Base-by-base conservation (phyloP, 2,329 filamentous ascomycete species). In the Diaporthe velutina region DNA sequence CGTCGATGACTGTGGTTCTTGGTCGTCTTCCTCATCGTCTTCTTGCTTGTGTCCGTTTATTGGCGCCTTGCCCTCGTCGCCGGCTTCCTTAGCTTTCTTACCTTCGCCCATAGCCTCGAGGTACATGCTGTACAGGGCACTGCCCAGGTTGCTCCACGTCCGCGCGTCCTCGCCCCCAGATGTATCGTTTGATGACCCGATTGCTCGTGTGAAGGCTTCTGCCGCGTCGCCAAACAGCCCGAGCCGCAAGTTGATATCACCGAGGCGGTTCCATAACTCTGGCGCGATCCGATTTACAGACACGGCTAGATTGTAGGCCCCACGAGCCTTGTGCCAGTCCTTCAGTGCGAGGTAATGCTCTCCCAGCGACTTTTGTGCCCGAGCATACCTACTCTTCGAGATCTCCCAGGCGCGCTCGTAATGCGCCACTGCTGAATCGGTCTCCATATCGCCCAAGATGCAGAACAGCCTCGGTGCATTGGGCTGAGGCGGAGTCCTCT, bases 101-200 rank as follows among this genome's bases (percentile, higher is more conserved):
- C 81, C 76, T 70, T 85, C 84, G 4, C 87, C 84, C 5, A 86
- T 77, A 0, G 87, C 83, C 79, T 91, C 89, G 57, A 85, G 88
- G 83, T 90, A 95, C 76, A 93, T 86, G 75, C 92, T 93, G 77
- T 94, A 90, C 1, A 98, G 88, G 0, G 96, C 93, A 2, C 94
- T 95, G 0, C 96, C 97, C 30, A 99, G 89, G 81, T 99, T 99
- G 79, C 94, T 97, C 95, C 97, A 99, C 0, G 95, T 95, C 80
- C 98, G 92, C 0, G 96, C 96, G 80, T 98, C 96, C 70, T 93
- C 92, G 35, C 97, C 96, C 64, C 98, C 97, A 15, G 94, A 89
- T 1, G 83, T 83, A 42, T 88, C 87, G 42, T 85, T 87, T 0
- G 88, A 85, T 9, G 86, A 84, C 78, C 94, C 92, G 15, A 99